A percentile compares a stretch with the other conserved stretches of the same genome.
These are phyloP conservation scores for Cenococcum geophilum DNA, from an alignment of 495 filamentous ascomycete species.

Conservation along the genomic window DNA sequence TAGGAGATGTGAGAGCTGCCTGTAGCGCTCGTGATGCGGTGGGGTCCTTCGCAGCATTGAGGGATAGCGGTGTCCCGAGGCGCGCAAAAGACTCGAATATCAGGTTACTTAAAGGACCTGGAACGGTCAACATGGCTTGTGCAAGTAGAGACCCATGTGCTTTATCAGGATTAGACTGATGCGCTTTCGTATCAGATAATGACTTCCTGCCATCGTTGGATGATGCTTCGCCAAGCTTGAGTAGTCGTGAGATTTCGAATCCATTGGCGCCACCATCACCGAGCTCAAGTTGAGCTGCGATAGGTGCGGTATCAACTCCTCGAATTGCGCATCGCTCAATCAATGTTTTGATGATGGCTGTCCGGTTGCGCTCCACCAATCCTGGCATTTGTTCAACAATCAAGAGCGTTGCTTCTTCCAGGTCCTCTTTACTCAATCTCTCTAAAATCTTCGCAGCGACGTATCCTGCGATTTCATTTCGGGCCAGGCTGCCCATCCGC, in stretches of 20 bases:
- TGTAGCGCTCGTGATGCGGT: conserved; percentile 67
- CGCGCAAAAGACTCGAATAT: conserved; percentile 51
- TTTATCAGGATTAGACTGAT: conserved; percentile 40
- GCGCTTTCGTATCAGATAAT: conserved; percentile 9
- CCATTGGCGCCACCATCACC: conserved; percentile 47
- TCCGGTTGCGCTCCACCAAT: conserved; percentile 66
- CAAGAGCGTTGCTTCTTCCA: conserved; percentile 59
- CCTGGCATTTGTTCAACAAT: conserved; percentile 62
- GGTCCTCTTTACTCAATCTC: conserved; percentile 74
- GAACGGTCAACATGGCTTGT: conserved; percentile 57
- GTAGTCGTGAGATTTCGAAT: conserved; percentile 45
- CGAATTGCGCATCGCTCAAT: conserved; percentile 77
- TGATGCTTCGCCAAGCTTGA: conserved; percentile 36
- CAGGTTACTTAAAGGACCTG: conserved; percentile 51
- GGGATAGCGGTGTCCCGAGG: conserved; percentile 39
- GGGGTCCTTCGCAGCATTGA: conserved; percentile 51
- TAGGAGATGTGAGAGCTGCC: conserved; percentile 54
- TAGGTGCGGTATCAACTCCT: conserved; percentile 51
- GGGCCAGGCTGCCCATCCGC: conserved; percentile 66
- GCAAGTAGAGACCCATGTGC: conserved; percentile 60
- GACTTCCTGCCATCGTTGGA: conserved; percentile 31
- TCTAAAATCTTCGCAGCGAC: conserved; percentile 74
- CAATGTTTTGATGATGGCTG: conserved; percentile 68
- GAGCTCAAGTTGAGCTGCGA: conserved; percentile 55
- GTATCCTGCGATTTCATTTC: conserved; percentile 85